phyloP scores from a whole-genome alignment of 345 rosid species.

The Acer negundo region DNA sequence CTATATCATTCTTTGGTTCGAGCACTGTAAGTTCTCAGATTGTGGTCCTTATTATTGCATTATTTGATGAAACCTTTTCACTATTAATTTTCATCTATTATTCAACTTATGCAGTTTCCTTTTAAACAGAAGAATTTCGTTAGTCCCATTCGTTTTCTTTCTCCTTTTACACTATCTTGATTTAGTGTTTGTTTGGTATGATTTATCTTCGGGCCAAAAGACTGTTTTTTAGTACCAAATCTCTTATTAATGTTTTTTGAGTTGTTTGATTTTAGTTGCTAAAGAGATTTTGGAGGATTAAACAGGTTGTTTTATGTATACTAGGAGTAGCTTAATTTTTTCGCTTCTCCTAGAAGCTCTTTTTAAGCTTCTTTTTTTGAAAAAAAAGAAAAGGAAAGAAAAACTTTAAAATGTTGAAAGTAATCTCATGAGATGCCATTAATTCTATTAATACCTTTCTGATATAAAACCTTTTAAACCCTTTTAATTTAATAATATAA shows the following conservation, averaged over 20 bases:
- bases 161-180: background rate
- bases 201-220: background rate
- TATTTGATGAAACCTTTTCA: background rate
- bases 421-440: background rate
- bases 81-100: background rate
- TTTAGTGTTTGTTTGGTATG: background rate
- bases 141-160: background rate
- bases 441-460: background rate
- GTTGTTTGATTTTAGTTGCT: background rate
- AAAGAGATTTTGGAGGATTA: background rate
- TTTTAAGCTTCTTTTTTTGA: background rate
- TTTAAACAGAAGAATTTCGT: conserved; percentile 1
- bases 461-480: background rate
- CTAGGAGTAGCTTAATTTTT: background rate
- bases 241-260: background rate
- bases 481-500: too few relatives aligned
- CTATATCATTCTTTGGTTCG: conserved; percentile 45
- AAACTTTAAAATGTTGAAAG: too few relatives aligned
- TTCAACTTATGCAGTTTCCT: background rate
- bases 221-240: background rate
- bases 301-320: background rate
- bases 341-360: background rate
- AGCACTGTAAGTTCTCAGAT: conserved; percentile 34
- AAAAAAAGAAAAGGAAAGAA: too few relatives aligned
- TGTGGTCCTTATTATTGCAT: background rate